Evolutionary conservation across 345 rosid species (phyloP).

Genomic region (Melaleuca alternifolia): DNA sequence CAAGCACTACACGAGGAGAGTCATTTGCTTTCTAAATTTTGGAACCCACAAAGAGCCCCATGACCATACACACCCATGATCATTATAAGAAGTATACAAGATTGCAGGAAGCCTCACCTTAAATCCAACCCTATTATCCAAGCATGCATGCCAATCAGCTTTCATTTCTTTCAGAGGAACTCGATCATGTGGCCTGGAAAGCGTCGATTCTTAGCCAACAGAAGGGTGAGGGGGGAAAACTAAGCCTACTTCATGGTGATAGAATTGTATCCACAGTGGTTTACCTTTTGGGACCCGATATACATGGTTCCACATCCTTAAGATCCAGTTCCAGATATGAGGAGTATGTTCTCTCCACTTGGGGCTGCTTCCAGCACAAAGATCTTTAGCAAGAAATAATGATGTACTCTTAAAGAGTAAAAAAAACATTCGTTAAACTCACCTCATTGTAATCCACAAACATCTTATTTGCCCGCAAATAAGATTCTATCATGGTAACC

Average conservation of each 20-base stretch:
- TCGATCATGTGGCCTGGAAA: constrained; percentile 82
- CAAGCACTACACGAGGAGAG: neutral
- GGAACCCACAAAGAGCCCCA: neutral
- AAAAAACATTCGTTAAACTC: neutral
- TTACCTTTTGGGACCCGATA: constrained; percentile 85
- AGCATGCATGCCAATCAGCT: constrained; percentile 90
- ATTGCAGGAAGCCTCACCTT: constrained; percentile 39
- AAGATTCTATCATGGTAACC: constrained; percentile 79
- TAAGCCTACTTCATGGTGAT: neutral
- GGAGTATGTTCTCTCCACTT: constrained; percentile 46
- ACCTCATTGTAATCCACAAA: constrained; percentile 92
- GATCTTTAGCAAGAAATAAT: neutral
- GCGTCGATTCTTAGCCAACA: neutral
- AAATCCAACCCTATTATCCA: constrained; percentile 76
- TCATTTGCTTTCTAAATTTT: neutral
- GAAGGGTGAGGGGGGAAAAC: neutral
- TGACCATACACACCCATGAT: neutral
- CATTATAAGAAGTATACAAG: neutral
- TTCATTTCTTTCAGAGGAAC: constrained; percentile 85
- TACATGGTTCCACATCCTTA: constrained; percentile 73
- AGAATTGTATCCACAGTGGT: neutral
- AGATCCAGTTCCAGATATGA: constrained; percentile 66
- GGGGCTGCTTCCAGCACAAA: constrained; percentile 34
- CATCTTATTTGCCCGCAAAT: constrained; percentile 81
- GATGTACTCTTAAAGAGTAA: neutral